Evolutionary conservation across 371 early-diverging fungal species (phyloP).

Genomic region (Catenaria anguillulae): DNA sequence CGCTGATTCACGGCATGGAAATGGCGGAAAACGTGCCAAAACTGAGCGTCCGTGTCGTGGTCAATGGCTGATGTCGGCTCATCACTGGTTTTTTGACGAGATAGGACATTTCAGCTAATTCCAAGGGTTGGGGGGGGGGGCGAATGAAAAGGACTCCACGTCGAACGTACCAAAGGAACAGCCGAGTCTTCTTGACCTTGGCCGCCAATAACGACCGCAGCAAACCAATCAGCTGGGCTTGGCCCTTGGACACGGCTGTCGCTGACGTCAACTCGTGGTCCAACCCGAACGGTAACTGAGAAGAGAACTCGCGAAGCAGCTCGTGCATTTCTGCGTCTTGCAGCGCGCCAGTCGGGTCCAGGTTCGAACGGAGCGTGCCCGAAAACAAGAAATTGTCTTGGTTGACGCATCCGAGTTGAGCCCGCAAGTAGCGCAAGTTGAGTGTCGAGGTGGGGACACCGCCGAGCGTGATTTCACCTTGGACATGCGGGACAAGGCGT

Average conservation of each 20-base stretch:
- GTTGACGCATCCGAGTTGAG: background rate
- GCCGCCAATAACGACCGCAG: background rate
- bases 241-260: background rate
- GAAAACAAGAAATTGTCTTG: background rate
- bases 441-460: background rate
- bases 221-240: background rate
- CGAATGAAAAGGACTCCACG: background rate
- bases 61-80: background rate
- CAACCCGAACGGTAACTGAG: background rate
- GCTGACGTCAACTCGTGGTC: background rate
- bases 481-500: background rate
- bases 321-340: background rate
- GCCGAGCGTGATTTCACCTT: background rate
- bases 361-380: background rate
- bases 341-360: background rate
- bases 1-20: too few relatives aligned
- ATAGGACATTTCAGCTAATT: background rate
- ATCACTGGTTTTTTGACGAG: background rate
- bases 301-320: background rate
- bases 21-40: background rate
- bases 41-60: background rate
- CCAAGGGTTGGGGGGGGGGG: too few relatives aligned
- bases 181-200: background rate
- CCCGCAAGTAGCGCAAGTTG: background rate
- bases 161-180: background rate